These are phyloP conservation scores for Stachybotrys chlorohalonatus DNA, from an alignment of 2,329 filamentous ascomycete genomes.

Conservation along the genomic window DNA sequence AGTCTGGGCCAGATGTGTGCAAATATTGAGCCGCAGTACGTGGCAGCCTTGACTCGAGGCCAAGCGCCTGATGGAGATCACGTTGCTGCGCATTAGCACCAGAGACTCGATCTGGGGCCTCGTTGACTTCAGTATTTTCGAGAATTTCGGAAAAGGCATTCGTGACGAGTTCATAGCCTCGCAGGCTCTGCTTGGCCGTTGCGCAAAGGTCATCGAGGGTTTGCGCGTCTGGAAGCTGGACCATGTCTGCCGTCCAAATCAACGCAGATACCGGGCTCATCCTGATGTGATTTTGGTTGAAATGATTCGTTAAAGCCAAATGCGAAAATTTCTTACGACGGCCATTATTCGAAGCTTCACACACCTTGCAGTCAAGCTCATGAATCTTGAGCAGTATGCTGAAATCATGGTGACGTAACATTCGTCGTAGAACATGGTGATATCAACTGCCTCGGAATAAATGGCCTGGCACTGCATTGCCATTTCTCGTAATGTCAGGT, in stretches of 20 bases:
- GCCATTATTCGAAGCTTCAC: not conserved
- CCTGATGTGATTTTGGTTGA: not conserved
- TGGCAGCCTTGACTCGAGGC: too few relatives aligned
- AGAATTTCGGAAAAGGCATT: not conserved
- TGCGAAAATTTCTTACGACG: too few relatives aligned
- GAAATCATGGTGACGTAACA: not conserved
- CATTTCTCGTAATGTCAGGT: not conserved
- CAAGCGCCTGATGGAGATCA: too few relatives aligned
- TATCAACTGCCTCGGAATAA: not conserved
- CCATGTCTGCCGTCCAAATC: not conserved
- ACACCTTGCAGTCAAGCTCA: not conserved
- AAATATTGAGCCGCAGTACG: too few relatives aligned
- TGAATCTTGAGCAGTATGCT: not conserved
- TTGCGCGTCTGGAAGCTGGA: not conserved
- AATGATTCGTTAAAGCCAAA: not conserved
- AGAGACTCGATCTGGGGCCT: too few relatives aligned
- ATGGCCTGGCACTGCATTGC: not conserved
- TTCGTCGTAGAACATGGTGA: not conserved
- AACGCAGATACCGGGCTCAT: not conserved
- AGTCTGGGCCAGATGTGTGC: too few relatives aligned
- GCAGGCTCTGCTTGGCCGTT: not conserved
- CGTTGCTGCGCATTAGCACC: too few relatives aligned
- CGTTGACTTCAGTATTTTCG: not conserved
- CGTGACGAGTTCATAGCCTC: not conserved
- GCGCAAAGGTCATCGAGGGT: not conserved